Evolutionary conservation across 306 rosid species (phyloP).

Genomic region (Ziziphus jujuba): DNA sequence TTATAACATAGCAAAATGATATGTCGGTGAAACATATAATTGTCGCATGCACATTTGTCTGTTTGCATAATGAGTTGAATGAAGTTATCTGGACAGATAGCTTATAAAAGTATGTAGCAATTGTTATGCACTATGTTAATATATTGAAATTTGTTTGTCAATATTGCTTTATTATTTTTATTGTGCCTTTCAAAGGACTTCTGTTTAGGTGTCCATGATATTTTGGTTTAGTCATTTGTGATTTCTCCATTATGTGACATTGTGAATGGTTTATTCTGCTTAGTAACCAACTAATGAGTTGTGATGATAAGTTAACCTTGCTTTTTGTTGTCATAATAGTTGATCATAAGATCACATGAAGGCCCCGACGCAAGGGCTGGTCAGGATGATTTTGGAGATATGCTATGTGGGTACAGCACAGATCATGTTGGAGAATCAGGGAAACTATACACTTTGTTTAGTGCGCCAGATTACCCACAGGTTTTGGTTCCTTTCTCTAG

Average conservation of each 20-base stretch:
- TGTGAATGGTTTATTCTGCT: constrained; percentile 8
- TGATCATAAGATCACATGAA: constrained; percentile 93
- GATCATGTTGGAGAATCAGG: constrained; percentile 83
- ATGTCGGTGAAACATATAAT: constrained; percentile 5
- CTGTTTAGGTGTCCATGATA: constrained; percentile 5
- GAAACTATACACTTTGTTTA: constrained; percentile 77
- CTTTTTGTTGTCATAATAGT: constrained; percentile 48
- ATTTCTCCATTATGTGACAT: background rate
- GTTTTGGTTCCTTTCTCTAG: constrained; percentile 40
- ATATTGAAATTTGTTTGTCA: background rate
- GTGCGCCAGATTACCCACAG: constrained; percentile 88
- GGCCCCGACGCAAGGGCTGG: constrained; percentile 85
- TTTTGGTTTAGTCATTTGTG: constrained; percentile 1
- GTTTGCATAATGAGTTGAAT: background rate
- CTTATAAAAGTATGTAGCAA: constrained; percentile 10
- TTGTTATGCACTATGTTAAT: background rate
- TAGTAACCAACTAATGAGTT: constrained; percentile 12
- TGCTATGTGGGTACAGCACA: constrained; percentile 72
- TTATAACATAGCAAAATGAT: background rate
- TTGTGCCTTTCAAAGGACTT: background rate
- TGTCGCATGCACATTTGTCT: background rate
- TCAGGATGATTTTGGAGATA: constrained; percentile 66
- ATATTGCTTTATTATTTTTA: background rate
- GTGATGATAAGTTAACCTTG: constrained; percentile 7
- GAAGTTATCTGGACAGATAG: constrained; percentile 8